Conservation (phyloP, 164 flowering plant genomes). For the Dillenia suffruticosa region DNA sequence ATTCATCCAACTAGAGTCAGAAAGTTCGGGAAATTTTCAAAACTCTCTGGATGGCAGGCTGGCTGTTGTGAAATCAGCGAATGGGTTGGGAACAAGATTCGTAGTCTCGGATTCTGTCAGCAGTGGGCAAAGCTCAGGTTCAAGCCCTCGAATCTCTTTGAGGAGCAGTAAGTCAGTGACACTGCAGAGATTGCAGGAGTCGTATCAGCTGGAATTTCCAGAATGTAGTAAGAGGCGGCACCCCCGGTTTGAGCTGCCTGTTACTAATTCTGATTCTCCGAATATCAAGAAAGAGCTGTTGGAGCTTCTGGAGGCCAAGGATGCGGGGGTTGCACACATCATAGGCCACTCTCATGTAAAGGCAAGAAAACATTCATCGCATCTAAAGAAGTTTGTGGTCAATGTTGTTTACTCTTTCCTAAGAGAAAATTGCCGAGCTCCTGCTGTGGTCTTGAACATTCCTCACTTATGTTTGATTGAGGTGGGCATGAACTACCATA, state of each 20-base stretch:
- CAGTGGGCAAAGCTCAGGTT: constrained; percentile 7
- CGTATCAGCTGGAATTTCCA: constrained; percentile 45
- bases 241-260: constrained; percentile 32
- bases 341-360: constrained; percentile 60
- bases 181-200: constrained; percentile 30
- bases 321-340: constrained; percentile 53
- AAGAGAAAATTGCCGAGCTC: constrained; percentile 58
- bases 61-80: constrained; percentile 57
- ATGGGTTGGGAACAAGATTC: constrained; percentile 41
- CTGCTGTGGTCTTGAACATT: constrained; percentile 55
- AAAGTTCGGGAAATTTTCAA: constrained; percentile 28
- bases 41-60: constrained; percentile 41
- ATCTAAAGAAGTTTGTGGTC: constrained; percentile 46
- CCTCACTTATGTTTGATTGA: constrained; percentile 66
- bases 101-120: constrained; percentile 20
- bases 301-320: constrained; percentile 59
- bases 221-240: constrained; percentile 20
- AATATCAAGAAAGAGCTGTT: constrained; percentile 54
- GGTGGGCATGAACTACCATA: constrained; percentile 64
- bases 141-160: not conserved
- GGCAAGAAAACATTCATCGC: constrained; percentile 51
- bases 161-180: constrained; percentile 44
- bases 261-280: constrained; percentile 24
- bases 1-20: constrained; percentile 67
- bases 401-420: constrained; percentile 53